Conservation (phyloP, 768 basidiomycete genomes). For the Podaxis sp. region DNA sequence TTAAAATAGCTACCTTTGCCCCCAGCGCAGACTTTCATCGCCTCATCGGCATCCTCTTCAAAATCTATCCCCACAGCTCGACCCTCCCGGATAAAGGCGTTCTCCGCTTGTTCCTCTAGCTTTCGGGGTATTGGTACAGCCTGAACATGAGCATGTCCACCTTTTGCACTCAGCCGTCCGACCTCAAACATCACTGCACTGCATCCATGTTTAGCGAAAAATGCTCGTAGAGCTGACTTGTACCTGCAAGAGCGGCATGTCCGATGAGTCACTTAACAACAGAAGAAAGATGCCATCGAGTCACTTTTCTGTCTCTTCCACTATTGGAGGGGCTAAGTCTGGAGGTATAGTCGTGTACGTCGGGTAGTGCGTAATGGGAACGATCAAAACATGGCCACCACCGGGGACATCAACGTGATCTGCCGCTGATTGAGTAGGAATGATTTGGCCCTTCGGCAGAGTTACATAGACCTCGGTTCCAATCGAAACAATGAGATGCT, state of each 20-base stretch:
- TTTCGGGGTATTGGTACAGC: constrained; percentile 71
- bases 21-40: constrained; percentile 47
- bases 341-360: constrained; percentile 79
- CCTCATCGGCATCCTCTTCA: constrained; percentile 63
- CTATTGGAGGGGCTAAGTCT: constrained; percentile 69
- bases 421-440: constrained; percentile 65
- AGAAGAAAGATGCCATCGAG: constrained; percentile 7
- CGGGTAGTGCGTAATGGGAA: constrained; percentile 91
- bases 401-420: constrained; percentile 69
- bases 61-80: constrained; percentile 65
- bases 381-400: constrained; percentile 92
- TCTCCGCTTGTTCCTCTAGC: constrained; percentile 59
- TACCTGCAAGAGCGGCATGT: constrained; percentile 41
- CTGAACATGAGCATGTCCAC: constrained; percentile 94
- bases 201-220: constrained; percentile 68
- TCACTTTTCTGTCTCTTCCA: constrained; percentile 77
- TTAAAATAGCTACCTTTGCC: constrained; percentile 79
- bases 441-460: constrained; percentile 92
- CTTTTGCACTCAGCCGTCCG: constrained; percentile 74
- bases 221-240: constrained; percentile 66
- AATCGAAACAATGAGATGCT: constrained; percentile 94
- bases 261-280: background rate
- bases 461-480: constrained; percentile 93
- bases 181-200: constrained; percentile 85
- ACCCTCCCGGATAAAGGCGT: constrained; percentile 71